A percentile compares a stretch with the other conserved stretches of the same genome.
phyloP scores from a whole-genome alignment of 2,329 filamentous ascomycete species.

The Elsinoe australis region DNA sequence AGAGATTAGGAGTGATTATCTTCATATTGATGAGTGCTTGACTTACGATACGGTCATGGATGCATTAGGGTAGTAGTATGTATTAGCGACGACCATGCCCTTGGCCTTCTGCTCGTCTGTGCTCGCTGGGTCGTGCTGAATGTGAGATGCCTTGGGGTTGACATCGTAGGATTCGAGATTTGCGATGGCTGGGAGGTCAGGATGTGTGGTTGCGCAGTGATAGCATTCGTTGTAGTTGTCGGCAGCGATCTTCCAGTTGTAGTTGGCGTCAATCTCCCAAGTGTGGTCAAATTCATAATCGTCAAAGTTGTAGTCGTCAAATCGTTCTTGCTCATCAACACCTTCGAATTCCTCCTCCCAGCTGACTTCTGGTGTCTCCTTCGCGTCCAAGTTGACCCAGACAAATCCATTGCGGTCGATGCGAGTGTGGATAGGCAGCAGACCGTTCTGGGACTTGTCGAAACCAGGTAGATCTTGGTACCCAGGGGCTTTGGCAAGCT shows the following conservation, averaged over 20 bases:
- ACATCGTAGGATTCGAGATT: conserved; percentile 49
- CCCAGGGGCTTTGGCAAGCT: conserved; percentile 53
- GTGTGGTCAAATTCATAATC: conserved; percentile 51
- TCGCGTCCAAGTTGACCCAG: conserved; percentile 50
- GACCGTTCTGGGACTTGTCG: conserved; percentile 48
- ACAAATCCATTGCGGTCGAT: conserved; percentile 43
- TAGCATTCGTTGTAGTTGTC: conserved; percentile 63
- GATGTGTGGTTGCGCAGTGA: conserved; percentile 52
- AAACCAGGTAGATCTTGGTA: conserved; percentile 52
- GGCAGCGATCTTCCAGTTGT: conserved; percentile 54
- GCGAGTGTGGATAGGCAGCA: conserved; percentile 50
- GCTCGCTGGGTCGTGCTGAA: conserved; percentile 40
- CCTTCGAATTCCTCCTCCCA: conserved; percentile 49
- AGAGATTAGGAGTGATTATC: conserved; percentile 14
- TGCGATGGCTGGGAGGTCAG: conserved; percentile 48
- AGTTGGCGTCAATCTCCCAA: conserved; percentile 51
- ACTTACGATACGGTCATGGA: conserved; percentile 44
- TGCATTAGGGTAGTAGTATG: conserved; percentile 44
- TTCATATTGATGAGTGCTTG: neutral
- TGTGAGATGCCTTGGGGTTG: conserved; percentile 41
- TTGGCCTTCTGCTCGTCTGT: conserved; percentile 41
- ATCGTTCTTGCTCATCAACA: conserved; percentile 41
- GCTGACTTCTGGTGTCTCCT: conserved; percentile 39
- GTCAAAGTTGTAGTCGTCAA: conserved; percentile 42
- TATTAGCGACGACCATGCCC: conserved; percentile 40